Evolutionary conservation across 352 stramenopile species (phyloP).

Genomic region (Globisporangium cystogenes): DNA sequence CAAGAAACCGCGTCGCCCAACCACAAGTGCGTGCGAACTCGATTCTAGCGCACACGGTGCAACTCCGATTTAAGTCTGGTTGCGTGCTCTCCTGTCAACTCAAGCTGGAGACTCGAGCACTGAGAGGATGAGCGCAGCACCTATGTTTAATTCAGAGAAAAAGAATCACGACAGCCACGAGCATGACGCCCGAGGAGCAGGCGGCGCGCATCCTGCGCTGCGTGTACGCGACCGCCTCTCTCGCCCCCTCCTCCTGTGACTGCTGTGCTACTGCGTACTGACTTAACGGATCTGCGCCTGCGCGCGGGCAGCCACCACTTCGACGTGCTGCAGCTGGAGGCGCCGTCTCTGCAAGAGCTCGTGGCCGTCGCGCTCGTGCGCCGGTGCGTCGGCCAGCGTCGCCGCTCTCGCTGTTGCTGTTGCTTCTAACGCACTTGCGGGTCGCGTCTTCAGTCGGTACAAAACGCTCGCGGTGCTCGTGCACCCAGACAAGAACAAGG

Average conservation of each 20-base stretch:
- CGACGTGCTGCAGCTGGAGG: constrained; percentile 29
- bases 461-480: constrained; percentile 47
- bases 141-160: too few relatives aligned
- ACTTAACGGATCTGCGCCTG: neutral
- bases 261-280: neutral
- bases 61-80: too few relatives aligned
- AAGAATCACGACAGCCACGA: too few relatives aligned
- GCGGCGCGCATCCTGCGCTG: constrained; percentile 11
- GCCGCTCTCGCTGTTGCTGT: neutral
- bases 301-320: constrained; percentile 24
- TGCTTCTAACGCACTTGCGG: neutral
- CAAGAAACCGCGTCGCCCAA: too few relatives aligned
- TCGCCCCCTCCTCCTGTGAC: neutral
- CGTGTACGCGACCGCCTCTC: neutral
- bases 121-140: too few relatives aligned
- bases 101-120: too few relatives aligned
- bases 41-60: too few relatives aligned
- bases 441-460: constrained; percentile 20
- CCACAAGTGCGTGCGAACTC: too few relatives aligned
- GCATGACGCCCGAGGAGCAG: neutral
- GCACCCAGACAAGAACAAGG: constrained; percentile 57
- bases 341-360: constrained; percentile 9
- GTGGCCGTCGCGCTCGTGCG: constrained; percentile 24
- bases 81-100: too few relatives aligned
- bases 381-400: constrained; percentile 12